Evolutionary conservation across 106 monocot species (phyloP), one percentile per base, ranked within the genome.

Genomic region (Dioscorea zingiberensis): DNA sequence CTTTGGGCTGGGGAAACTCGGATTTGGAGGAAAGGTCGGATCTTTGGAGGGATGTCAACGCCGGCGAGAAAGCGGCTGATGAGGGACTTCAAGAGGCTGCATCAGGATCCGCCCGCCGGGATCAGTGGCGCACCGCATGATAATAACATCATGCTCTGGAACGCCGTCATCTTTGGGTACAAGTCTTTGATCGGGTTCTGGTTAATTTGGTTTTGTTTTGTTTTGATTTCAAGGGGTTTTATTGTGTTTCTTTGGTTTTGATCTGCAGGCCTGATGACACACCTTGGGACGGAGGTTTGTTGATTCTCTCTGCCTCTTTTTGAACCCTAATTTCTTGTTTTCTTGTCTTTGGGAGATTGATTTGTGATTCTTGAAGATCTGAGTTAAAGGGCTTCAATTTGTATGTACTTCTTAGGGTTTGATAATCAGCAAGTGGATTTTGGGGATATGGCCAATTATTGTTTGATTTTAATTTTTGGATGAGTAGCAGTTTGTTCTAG

Each of bases 81-180:
- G 81, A 81, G 88, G 73, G 88, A 89, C 60, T 89, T 89, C 79
- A 89, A 84, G 76, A 48, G 88, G 70, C 59, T 89, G 60, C 88
- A 84, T 67, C 84, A 79, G 69, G 88, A 89, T 62, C 88, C 88
- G 29, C 88, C 88, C 4, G 88, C 88, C 11, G 88, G 88, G 58
- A 88, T 88, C 66, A 88, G 88, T 23, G 88, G 88, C 5, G 88
- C 88, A 25, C 88, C 88, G 13, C 81, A 84, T 25, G 88, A 84
- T 63, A 89, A 89, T 68, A 89, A 89, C 69, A 89, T 89, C 73
- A 84, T 89, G 88, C 70, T 89, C 1, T 89, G 84, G 88, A 84
- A 89, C 78, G 88, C 88, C 18, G 84, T 89, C 12, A 89, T 89
- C 47, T 89, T 89, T 71, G 88, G 88, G 88, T 89, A 79, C 13